Evolutionary conservation across 768 basidiomycete species (phyloP).

Genomic region (Rhizopogon vesiculosus): DNA sequence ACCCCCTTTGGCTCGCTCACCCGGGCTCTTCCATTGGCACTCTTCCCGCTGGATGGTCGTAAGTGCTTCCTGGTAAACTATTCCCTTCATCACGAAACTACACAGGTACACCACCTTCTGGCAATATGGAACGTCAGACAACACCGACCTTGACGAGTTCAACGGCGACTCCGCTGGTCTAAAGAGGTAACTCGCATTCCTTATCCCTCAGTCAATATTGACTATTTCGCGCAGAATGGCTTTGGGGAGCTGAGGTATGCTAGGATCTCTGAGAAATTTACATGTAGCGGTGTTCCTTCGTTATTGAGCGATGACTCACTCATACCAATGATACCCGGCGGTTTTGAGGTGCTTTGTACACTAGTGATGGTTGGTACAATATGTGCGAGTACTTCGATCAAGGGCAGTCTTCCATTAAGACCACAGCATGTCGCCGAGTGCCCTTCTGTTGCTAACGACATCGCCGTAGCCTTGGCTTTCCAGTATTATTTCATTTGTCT

Average conservation of each 20-base stretch:
- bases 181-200: not conserved
- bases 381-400: not conserved
- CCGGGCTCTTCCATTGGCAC: slow-evolving; percentile 27
- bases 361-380: not conserved
- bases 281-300: no score
- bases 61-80: not conserved
- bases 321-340: not conserved
- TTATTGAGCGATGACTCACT: not conserved
- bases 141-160: not conserved
- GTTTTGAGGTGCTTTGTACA: not conserved
- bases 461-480: not conserved
- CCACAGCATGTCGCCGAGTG: not conserved
- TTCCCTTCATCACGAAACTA: not conserved
- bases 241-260: not conserved
- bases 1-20: slow-evolving; percentile 33
- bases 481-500: not conserved
- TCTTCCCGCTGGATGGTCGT: slow-evolving; percentile 33
- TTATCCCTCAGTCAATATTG: not conserved
- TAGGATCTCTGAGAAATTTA: not conserved
- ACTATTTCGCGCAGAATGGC: slow-evolving; percentile 13
- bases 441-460: no score
- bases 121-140: not conserved
- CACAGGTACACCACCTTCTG: not conserved
- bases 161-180: not conserved
- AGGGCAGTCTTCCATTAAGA: not conserved